A percentile compares a stretch with the other conserved stretches of the same genome.
phyloP scores from a whole-genome alignment of 78 protist species.

The Dictyostelium brefeldianum region DNA sequence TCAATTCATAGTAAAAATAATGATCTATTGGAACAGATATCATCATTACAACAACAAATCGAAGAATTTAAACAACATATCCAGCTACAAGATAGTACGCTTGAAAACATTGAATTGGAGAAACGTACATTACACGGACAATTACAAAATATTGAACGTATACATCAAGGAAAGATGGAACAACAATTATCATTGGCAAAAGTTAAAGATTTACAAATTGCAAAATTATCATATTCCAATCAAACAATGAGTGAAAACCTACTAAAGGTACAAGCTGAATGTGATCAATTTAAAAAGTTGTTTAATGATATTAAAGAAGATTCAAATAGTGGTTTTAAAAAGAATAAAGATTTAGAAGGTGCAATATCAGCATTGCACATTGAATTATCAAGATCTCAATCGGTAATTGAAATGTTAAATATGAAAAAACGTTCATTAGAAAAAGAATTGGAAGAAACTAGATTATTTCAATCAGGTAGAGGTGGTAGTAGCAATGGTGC shows the following conservation, averaged over 20 bases:
- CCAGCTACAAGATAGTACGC: neutral
- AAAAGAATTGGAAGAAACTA: slow-evolving; percentile 46
- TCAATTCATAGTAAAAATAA: neutral
- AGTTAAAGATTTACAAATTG: neutral
- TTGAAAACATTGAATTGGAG: neutral
- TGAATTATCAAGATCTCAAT: slow-evolving; percentile 15
- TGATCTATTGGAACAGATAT: neutral
- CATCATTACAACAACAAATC: neutral
- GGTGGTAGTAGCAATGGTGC: neutral
- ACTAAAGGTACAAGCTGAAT: neutral
- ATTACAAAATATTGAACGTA: neutral
- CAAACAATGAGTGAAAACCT: neutral
- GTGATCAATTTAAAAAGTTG: neutral
- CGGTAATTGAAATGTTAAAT: neutral
- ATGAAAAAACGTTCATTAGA: slow-evolving; percentile 17
- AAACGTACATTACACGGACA: neutral
- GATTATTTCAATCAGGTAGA: neutral
- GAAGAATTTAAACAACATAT: neutral
- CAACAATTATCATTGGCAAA: neutral
- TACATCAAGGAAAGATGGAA: neutral
- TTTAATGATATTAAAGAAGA: neutral
- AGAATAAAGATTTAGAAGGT: slow-evolving; percentile 35
- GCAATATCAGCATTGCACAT: slow-evolving; percentile 22
- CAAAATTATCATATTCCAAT: neutral
- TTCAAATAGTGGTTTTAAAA: neutral